Base-by-base conservation (phyloP, 352 stramenopile genomes). In the Phytophthora pistaciae region DNA sequence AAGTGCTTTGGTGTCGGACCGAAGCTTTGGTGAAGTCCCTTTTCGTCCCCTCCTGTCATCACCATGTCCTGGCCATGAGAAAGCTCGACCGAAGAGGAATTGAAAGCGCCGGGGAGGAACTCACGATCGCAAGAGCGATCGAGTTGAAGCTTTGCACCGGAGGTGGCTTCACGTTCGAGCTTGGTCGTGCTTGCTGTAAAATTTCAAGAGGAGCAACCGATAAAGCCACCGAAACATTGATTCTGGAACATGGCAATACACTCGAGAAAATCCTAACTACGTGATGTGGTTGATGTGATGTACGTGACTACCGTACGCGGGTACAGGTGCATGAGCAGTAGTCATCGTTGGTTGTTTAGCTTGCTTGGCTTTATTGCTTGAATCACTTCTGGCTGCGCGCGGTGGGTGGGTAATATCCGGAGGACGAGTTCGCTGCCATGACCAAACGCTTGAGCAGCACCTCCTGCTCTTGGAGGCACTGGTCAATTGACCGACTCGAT, bases 381-480 rank as follows among this genome's bases (percentile, higher is more conserved):
- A 62, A 67, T 20, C 14, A 66, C 33, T 77, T 50, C 20, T 78
- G 64, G 50, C 63, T 46, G 33, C 70, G 66, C 13, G 67, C 46
- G 60, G 25, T 74, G 48, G 62, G 44, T 6, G 68, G 68, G 25
- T 75, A 61, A 63, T 80, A 82, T 29, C 77, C 77, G 16, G 58
- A 33, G 5, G 74, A 73, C 14, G 64, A 74, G 36, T 70, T 84
- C 5, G 77, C 77, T 23, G 77, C 71, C 74, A 82, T 80, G 21
- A 82, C 71, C 2, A 82, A 23, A 18, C 53, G 62, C 55, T 82
- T 74, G 27, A 82, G 40, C 14, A 82, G 42, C 18, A 75, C 55
- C 58, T 82, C 75, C 40, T 82, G 75, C 44, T 82, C 75, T 9
- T 78, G 68, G 25, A 82, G 64, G 27, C 75, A 67, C 72, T 82